These are phyloP conservation scores for Boletus reticulatus DNA, from an alignment of 768 basidiomycete genomes.

Conservation along the genomic window DNA sequence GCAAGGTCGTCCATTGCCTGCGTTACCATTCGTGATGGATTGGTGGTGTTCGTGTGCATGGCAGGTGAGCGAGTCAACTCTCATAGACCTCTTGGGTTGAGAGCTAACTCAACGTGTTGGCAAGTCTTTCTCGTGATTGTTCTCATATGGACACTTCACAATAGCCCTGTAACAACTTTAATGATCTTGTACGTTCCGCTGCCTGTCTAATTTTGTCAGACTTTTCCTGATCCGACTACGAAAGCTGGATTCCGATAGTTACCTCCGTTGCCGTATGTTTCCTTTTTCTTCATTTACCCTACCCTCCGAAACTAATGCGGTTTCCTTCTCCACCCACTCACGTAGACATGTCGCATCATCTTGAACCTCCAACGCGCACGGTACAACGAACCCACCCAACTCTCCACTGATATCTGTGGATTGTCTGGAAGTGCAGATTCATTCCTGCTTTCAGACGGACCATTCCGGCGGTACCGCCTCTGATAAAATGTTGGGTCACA, in stretches of 20 bases:
- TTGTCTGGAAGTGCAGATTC: slow-evolving; percentile 15
- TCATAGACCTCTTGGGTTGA: too few relatives aligned
- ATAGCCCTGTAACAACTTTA: slow-evolving; percentile 1
- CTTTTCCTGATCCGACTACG: background rate
- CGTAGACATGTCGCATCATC: slow-evolving; percentile 16
- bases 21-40: slow-evolving; percentile 25
- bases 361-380: slow-evolving; percentile 15
- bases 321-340: background rate
- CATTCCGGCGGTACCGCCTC: background rate
- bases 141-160: background rate
- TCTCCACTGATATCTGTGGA: slow-evolving; percentile 19
- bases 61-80: slow-evolving; percentile 8
- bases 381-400: background rate
- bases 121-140: slow-evolving; percentile 14
- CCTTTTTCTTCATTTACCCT: background rate
- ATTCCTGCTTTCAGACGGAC: slow-evolving; percentile 4
- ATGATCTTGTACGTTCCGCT: slow-evolving; percentile 13
- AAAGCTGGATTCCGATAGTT: slow-evolving; percentile 21
- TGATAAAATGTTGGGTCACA: background rate
- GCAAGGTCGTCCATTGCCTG: slow-evolving; percentile 5
- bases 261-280: slow-evolving; percentile 17
- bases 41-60: slow-evolving; percentile 12
- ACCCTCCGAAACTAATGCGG: background rate
- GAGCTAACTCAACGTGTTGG: background rate
- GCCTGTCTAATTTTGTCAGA: background rate